Conservation (phyloP, 257 asterid species). For the Rauvolfia tetraphylla region DNA sequence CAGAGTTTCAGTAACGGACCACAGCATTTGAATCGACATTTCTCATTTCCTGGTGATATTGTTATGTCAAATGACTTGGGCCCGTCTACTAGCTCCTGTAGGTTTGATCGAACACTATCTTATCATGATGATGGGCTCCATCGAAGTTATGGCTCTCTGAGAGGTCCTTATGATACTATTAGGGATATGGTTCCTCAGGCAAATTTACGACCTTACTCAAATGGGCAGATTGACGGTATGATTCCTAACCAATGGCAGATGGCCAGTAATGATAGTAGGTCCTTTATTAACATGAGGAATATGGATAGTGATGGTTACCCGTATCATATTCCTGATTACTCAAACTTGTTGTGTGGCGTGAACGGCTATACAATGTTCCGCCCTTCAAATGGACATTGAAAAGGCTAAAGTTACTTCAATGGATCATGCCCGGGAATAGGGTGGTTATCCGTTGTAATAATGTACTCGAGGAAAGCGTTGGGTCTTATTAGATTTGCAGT, state of each 20-base stretch:
- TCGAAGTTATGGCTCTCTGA: conserved; percentile 36
- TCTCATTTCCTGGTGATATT: conserved; percentile 57
- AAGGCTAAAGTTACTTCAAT: conserved; percentile 5
- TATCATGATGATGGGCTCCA: conserved; percentile 49
- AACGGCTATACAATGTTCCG: conserved; percentile 61
- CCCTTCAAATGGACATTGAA: conserved; percentile 70
- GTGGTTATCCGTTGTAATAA: conserved; percentile 19
- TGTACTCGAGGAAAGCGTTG: conserved; percentile 25
- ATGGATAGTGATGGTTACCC: conserved; percentile 46
- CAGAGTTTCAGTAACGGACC: conserved; percentile 45
- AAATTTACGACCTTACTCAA: conserved; percentile 35
- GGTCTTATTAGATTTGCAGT: conserved; percentile 24
- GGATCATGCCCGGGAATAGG: conserved; percentile 16
- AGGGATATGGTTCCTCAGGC: conserved; percentile 51
- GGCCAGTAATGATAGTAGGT: conserved; percentile 43
- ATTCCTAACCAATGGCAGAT: conserved; percentile 68
- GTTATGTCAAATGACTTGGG: conserved; percentile 37
- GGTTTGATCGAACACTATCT: conserved; percentile 52
- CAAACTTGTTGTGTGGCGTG: conserved; percentile 41
- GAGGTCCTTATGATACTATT: conserved; percentile 38
- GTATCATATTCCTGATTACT: conserved; percentile 54
- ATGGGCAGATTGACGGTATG: conserved; percentile 56
- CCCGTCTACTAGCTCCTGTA: conserved; percentile 42
- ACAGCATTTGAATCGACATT: conserved; percentile 50
- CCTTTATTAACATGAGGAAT: conserved; percentile 35